Evolutionary conservation across 2,329 filamentous ascomycete species (phyloP), one percentile per base, ranked within the genome.

Genomic region (Lecanicillium sp.): DNA sequence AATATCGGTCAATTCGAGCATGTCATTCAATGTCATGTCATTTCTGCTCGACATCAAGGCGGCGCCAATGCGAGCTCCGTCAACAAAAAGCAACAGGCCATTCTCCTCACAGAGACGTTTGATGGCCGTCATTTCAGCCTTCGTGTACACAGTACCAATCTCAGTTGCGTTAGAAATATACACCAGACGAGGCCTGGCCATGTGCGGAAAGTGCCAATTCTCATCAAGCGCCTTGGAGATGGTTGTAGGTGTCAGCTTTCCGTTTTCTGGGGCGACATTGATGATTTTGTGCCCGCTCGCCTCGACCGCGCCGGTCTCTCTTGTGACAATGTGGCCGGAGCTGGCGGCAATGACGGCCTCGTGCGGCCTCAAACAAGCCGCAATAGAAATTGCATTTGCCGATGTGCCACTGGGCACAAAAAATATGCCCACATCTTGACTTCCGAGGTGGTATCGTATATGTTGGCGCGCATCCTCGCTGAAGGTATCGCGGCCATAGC

Each of bases 141-240:
- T 62, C 0, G 59, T 62, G 44, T 72, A 72, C 3, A 72, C 53
- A 0, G 69, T 72, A 2, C 69, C 69, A 8, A 69, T 54, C 50
- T 72, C 69, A 0, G 69, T 69, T 0, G 69, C 68, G 44, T 72
- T 69, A 12, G 69, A 72, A 18, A 72, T 63, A 47, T 72, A 72
- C 3, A 72, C 65, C n/a, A 72, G 50, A 4, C 65, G 55, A 1
- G 69, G 69, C 44, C 66, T 69, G 3, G 69, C 68, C 62, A 68
- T 70, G 44, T 72, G 69, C 1, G 69, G 69, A 41, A 64, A 71
- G 47, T 71, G 69, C 51, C 65, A 66, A 40, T 72, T 71, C 31
- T 67, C 62, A 7, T 64, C 61, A 4, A 72, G 43, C 0, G 66
- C 64, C 5, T 60, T 57, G 40, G 58, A 53, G 22, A 72, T 60